Evolutionary conservation across 768 basidiomycete genomes (phyloP).

Genomic region (Paxillus involutus): DNA sequence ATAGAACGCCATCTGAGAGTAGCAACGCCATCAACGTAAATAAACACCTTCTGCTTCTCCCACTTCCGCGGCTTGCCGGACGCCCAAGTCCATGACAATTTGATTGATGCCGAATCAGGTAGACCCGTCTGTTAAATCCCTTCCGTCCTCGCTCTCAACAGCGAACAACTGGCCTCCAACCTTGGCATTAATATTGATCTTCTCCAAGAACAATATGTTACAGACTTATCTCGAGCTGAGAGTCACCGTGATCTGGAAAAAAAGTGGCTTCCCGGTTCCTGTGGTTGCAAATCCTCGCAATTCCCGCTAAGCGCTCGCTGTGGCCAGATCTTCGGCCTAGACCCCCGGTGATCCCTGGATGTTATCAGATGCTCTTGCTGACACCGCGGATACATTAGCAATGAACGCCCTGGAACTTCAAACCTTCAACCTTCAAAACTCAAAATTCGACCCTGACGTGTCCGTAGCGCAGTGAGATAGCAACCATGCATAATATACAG

Average conservation of each 20-base stretch:
- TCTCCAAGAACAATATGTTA: not conserved
- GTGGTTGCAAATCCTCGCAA: no score
- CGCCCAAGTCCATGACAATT: not conserved
- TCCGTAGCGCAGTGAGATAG: not conserved
- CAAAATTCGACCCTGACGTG: not conserved
- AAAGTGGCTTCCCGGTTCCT: no score
- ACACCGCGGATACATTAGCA: no score
- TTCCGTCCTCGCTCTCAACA: not conserved
- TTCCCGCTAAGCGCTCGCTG: not conserved
- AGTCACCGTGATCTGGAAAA: no score
- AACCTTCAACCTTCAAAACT: no score
- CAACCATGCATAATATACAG: not conserved
- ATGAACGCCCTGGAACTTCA: no score
- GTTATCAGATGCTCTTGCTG: no score
- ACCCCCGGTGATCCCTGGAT: no score
- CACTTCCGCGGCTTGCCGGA: not conserved
- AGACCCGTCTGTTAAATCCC: not conserved
- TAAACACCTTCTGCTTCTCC: not conserved
- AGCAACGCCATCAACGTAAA: not conserved
- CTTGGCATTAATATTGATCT: not conserved
- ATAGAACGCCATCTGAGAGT: not conserved
- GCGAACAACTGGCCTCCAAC: not conserved
- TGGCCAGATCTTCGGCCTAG: not conserved
- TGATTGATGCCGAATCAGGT: not conserved
- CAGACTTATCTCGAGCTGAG: not conserved